Conservation (phyloP, 805 yeast genomes). For the Saccharomycopsis schoenii region DNA sequence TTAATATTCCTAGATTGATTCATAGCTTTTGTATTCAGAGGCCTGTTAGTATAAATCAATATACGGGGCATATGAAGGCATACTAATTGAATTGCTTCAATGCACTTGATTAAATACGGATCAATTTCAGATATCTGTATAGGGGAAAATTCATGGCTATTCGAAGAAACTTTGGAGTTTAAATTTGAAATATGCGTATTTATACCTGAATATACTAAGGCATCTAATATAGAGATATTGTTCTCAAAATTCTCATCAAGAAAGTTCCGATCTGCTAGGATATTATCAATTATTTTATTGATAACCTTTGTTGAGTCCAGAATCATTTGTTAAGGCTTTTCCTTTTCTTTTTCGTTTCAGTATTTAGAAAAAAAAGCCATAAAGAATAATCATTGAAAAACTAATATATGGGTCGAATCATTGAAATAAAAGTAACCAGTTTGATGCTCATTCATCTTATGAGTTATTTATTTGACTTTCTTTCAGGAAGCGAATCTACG, state of each 20-base stretch:
- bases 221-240: constrained; percentile 12
- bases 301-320: constrained; percentile 5
- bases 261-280: constrained; percentile 7
- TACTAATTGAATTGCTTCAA: constrained; percentile 8
- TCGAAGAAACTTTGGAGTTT: not conserved
- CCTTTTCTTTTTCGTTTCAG: not conserved
- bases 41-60: not conserved
- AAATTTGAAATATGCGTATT: not conserved
- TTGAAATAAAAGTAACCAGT: too few species aligned
- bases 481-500: not conserved
- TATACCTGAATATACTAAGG: constrained; percentile 12
- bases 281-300: constrained; percentile 10
- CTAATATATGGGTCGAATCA: too few species aligned
- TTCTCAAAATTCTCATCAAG: constrained; percentile 8
- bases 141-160: not conserved
- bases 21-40: not conserved
- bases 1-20: not conserved
- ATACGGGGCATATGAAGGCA: constrained; percentile 9
- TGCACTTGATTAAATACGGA: constrained; percentile 3
- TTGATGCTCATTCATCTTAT: too few species aligned
- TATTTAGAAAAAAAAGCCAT: too few species aligned
- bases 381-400: too few species aligned
- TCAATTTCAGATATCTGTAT: not conserved
- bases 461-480: too few species aligned
- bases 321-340: not conserved